These are phyloP conservation scores for Xylaria sp. DNA, from an alignment of 2,329 filamentous ascomycete genomes.

Conservation along the genomic window DNA sequence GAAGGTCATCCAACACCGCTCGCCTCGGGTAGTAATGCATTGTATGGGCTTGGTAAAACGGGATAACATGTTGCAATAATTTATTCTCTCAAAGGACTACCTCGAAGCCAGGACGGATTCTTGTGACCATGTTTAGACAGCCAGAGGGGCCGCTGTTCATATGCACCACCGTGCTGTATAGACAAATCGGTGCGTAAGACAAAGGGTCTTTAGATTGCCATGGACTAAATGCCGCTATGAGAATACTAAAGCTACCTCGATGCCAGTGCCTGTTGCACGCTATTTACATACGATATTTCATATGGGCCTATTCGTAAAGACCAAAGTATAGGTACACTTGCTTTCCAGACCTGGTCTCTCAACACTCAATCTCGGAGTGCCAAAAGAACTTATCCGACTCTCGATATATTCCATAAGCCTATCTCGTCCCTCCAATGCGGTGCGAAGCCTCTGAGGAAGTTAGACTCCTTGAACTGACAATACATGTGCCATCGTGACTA, in stretches of 20 bases:
- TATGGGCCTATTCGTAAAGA: constrained; percentile 20
- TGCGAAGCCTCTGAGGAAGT: neutral
- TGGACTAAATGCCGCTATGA: neutral
- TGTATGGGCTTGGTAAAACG: no score
- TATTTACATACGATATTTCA: constrained; percentile 26
- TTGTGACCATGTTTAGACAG: no score
- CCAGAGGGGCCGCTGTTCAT: no score
- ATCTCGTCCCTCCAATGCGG: constrained; percentile 9
- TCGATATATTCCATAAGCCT: constrained; percentile 24
- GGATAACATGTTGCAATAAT: no score
- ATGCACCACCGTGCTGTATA: no score
- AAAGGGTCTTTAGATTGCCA: neutral
- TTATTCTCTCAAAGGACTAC: no score
- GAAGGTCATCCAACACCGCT: no score
- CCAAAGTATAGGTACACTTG: constrained; percentile 27
- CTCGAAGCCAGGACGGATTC: no score
- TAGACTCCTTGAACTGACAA: neutral
- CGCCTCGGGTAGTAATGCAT: no score
- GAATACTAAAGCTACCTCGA: constrained; percentile 11
- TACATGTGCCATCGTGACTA: constrained; percentile 2
- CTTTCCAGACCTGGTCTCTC: constrained; percentile 28
- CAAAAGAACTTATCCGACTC: constrained; percentile 30
- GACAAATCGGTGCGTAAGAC: neutral
- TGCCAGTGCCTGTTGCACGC: neutral
- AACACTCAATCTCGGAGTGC: constrained; percentile 28